phyloP scores from a whole-genome alignment of 176 grass and related monocot genomes.

The Urochloa ruziziensis region DNA sequence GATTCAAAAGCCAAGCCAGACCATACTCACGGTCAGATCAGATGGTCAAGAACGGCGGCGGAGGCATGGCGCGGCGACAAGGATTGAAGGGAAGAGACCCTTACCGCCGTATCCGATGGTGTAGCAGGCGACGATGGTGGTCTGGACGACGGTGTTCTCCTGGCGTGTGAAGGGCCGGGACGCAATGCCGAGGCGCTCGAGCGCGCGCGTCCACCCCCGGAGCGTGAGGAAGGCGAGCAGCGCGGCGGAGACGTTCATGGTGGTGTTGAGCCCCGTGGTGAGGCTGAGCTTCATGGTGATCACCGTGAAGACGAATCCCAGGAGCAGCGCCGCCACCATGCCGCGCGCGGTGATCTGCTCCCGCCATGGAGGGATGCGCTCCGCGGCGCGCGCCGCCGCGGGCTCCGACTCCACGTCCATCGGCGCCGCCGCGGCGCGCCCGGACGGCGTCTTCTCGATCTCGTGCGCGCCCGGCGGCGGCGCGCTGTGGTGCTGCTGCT shows the following conservation, averaged over 20 bases:
- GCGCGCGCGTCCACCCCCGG: slow-evolving; percentile 66
- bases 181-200: slow-evolving; percentile 64
- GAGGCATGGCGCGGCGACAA: not conserved
- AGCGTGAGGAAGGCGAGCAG: slow-evolving; percentile 91
- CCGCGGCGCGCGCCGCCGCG: slow-evolving; percentile 28
- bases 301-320: slow-evolving; percentile 85
- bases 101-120: slow-evolving; percentile 84
- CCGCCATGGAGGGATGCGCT: slow-evolving; percentile 72
- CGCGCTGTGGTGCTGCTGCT: slow-evolving; percentile 2
- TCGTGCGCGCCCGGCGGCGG: not conserved
- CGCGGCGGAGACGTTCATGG: slow-evolving; percentile 90
- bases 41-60: not conserved
- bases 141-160: slow-evolving; percentile 99
- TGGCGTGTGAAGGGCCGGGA: slow-evolving; percentile 83
- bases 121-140: slow-evolving; percentile 88
- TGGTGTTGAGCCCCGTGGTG: slow-evolving; percentile 82
- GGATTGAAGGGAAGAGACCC: not conserved
- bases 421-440: not conserved
- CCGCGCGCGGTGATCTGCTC: slow-evolving; percentile 78
- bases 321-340: slow-evolving; percentile 56
- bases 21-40: not conserved
- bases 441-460: slow-evolving; percentile 46
- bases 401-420: slow-evolving; percentile 52
- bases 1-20: not conserved
- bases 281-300: slow-evolving; percentile 95